Conservation (phyloP, 192 early-diverging fungal species). For the Rhizoclosmatium globosum region DNA sequence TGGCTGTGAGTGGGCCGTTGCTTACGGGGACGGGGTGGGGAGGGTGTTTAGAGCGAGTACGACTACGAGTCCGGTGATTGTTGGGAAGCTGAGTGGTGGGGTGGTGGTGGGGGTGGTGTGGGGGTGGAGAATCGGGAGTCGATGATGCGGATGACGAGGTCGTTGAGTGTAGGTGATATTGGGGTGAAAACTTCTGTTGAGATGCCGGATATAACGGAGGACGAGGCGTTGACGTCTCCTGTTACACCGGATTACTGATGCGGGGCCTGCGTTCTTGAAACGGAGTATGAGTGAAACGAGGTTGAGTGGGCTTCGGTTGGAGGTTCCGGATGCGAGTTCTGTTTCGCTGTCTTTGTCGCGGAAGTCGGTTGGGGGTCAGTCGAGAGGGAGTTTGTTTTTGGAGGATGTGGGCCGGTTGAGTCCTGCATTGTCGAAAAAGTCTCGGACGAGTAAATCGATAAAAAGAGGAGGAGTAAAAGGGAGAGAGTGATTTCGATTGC, state of each 20-base stretch:
- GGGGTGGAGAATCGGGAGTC: conserved; percentile 4
- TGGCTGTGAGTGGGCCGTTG: too few relatives aligned
- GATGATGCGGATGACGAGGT: background rate
- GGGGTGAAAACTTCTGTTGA: too few relatives aligned
- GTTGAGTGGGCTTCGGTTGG: conserved; percentile 2
- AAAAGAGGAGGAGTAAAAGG: too few relatives aligned
- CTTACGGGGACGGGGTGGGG: background rate
- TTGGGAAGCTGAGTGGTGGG: background rate
- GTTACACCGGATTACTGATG: background rate
- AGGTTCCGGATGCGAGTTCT: background rate
- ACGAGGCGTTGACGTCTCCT: too few relatives aligned
- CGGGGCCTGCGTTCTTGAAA: background rate
- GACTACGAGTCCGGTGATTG: background rate
- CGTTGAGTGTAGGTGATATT: background rate
- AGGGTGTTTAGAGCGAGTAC: background rate
- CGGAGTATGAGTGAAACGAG: conserved; percentile 12
- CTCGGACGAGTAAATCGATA: too few relatives aligned
- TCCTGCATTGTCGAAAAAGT: too few relatives aligned
- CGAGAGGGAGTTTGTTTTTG: too few relatives aligned
- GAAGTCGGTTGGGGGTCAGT: too few relatives aligned
- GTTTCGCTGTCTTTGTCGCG: background rate
- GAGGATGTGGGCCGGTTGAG: too few relatives aligned
- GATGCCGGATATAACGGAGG: too few relatives aligned
- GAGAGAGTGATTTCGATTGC: too few relatives aligned
- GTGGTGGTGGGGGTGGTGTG: too few relatives aligned